A percentile compares a stretch with the other conserved stretches of the same genome.
phyloP scores from a whole-genome alignment of 1,284 basidiomycete genomes.

The Termitomyces sp. region DNA sequence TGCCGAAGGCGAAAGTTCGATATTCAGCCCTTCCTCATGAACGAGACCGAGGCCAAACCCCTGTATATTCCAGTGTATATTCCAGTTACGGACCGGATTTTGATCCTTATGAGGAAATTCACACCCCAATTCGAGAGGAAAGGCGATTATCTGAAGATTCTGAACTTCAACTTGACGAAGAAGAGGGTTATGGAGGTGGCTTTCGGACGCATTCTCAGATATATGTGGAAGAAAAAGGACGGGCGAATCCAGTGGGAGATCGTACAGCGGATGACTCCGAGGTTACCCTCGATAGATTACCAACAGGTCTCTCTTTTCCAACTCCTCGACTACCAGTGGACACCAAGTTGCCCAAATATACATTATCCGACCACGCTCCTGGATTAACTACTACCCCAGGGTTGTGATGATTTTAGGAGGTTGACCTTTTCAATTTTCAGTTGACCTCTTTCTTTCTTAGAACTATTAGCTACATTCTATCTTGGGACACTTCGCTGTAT shows the following conservation, averaged over 20 bases:
- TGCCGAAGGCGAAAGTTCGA: slow-evolving; percentile 11
- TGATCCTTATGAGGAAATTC: slow-evolving; percentile 18
- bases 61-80: not conserved
- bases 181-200: slow-evolving; percentile 28
- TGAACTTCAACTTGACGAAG: slow-evolving; percentile 12
- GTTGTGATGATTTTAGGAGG: not conserved
- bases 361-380: slow-evolving; percentile 5
- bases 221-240: slow-evolving; percentile 25
- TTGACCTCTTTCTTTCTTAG: not conserved
- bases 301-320: not conserved
- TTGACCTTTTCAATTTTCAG: not conserved
- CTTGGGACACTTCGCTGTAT: not conserved
- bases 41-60: not conserved
- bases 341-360: slow-evolving; percentile 14
- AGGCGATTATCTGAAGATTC: slow-evolving; percentile 3
- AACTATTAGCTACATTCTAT: not conserved
- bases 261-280: not conserved
- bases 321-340: not conserved
- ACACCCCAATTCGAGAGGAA: not conserved
- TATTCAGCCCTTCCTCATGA: slow-evolving; percentile 12
- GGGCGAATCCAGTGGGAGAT: slow-evolving; percentile 2
- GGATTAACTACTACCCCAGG: not conserved
- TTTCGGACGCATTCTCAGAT: slow-evolving; percentile 27
- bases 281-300: slow-evolving; percentile 10
- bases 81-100: slow-evolving; percentile 12